Evolutionary conservation across 2,329 filamentous ascomycete genomes (phyloP).

Genomic region (Chaetomiaceae sp.): DNA sequence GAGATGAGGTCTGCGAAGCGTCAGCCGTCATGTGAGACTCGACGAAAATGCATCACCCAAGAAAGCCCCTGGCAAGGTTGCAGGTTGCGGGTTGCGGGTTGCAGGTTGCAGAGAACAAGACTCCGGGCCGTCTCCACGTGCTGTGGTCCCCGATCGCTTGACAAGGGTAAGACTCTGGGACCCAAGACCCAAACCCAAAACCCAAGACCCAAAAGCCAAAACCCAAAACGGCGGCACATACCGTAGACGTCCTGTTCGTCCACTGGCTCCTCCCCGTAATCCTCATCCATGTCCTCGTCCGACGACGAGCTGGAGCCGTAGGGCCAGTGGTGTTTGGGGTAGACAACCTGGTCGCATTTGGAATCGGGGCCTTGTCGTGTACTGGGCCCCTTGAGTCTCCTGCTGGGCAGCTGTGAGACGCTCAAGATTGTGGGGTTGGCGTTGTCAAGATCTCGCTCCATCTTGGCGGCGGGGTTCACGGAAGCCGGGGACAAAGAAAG

Average conservation of each 20-base stretch:
- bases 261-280: slow-evolving; percentile 64
- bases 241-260: slow-evolving; percentile 97
- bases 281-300: slow-evolving; percentile 30
- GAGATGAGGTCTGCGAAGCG: slow-evolving; percentile 74
- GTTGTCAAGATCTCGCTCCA: slow-evolving; percentile 56
- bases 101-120: too few species aligned
- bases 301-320: slow-evolving; percentile 34
- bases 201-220: too few species aligned
- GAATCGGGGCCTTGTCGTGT: slow-evolving; percentile 45
- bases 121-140: too few species aligned
- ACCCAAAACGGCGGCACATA: slow-evolving; percentile 35
- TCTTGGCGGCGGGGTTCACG: too few species aligned
- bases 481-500: too few species aligned
- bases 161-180: neutral
- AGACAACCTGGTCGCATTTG: slow-evolving; percentile 44
- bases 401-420: slow-evolving; percentile 80
- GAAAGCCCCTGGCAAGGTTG: too few species aligned
- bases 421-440: slow-evolving; percentile 92
- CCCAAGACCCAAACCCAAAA: too few species aligned
- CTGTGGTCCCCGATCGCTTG: neutral
- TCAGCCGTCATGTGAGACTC: slow-evolving; percentile 28
- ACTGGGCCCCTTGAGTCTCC: slow-evolving; percentile 51
- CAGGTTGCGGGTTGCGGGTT: too few species aligned
- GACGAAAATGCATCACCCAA: slow-evolving; percentile 17
- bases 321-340: slow-evolving; percentile 41